Conservation (phyloP, 768 basidiomycete species). For the Lactifluus piperatus region DNA sequence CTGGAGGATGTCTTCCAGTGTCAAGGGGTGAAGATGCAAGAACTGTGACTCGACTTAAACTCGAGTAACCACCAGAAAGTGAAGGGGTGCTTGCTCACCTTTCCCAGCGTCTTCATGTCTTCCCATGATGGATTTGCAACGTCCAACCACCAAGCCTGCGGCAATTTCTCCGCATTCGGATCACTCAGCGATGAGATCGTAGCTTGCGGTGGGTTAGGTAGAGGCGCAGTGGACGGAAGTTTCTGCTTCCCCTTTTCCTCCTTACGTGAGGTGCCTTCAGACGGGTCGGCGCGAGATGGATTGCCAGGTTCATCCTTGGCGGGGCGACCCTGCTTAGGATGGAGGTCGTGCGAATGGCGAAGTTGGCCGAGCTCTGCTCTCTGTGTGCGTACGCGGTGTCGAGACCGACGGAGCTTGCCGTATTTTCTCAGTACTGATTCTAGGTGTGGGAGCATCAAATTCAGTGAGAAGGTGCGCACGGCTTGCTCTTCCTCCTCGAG, state of each 20-base stretch:
- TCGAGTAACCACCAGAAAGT: not conserved
- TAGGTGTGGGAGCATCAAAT: conserved; percentile 16
- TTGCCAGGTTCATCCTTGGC: not conserved
- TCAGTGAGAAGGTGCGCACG: conserved; percentile 20
- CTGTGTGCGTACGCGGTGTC: conserved; percentile 5
- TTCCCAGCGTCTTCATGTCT: conserved; percentile 79
- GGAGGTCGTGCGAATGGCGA: not conserved
- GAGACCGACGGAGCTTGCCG: conserved; percentile 17
- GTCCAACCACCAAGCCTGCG: conserved; percentile 84
- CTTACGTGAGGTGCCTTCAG: not conserved
- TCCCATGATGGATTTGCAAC: conserved; percentile 82
- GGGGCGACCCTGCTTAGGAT: not conserved
- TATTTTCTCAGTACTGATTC: conserved; percentile 16
- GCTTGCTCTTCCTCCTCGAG: conserved; percentile 9
- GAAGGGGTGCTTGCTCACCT: conserved; percentile 36
- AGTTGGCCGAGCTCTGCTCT: not conserved
- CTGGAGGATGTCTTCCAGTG: conserved; percentile 87
- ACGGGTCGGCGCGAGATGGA: not conserved
- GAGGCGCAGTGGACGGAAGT: conserved; percentile 14
- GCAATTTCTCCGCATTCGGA: conserved; percentile 13
- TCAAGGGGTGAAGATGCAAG: conserved; percentile 83
- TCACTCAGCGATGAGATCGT: conserved; percentile 9
- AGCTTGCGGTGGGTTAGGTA: not conserved
- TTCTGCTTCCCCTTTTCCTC: conserved; percentile 42
- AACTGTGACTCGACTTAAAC: conserved; percentile 37